Evolutionary conservation across 2,329 filamentous ascomycete genomes (phyloP), one percentile per base, ranked within the genome.

Genomic region (Plectosphaerella sp.): DNA sequence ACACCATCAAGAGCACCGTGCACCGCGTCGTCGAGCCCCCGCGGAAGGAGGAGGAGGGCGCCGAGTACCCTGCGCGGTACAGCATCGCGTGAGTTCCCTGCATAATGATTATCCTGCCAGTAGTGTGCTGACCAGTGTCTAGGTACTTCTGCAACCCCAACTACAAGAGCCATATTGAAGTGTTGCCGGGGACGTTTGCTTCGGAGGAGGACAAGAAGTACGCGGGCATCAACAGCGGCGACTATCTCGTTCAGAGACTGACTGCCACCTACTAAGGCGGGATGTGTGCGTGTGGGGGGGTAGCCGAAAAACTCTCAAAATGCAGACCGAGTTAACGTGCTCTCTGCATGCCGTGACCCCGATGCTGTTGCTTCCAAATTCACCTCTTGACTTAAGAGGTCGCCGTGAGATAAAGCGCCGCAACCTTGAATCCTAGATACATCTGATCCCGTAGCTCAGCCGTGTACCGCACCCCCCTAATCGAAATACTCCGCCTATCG

Each of bases 101-200:
- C 16, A 16, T 11, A 9, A 18, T 16, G 43, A n/a, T 9, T 22
- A 15, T 25, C 49, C 28, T 16, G 43, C 50, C 46, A 47, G 45
- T 5, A 4, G 1, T 20, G 5, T 35, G 24, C 12, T 22, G 37
- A 53, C n/a, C 7, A 8, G 24, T 14, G 25, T 4, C 37, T 45
- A 82, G 79, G 4, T 95, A 95, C 72, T 95, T 96, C 66, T 95
- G 91, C 75, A 93, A 95, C 60, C 90, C 91, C 9, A 91, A 95
- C 64, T 87, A 83, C 64, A 81, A 88, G 54, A 81, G 78, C 59
- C 73, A 80, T 51, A 95, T 96, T 58, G 88, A 94, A 60, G 89
- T 86, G 2, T 82, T 96, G 45, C 91, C 90, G 0, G 88, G 89
- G 0, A 96, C 91, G 0, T 93, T 82, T 63, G 72, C 68, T 1